A percentile compares a stretch with the other conserved stretches of the same genome.
Evolutionary conservation across 257 asterid genomes (phyloP).

Genomic region (Solanum tarapatanum): DNA sequence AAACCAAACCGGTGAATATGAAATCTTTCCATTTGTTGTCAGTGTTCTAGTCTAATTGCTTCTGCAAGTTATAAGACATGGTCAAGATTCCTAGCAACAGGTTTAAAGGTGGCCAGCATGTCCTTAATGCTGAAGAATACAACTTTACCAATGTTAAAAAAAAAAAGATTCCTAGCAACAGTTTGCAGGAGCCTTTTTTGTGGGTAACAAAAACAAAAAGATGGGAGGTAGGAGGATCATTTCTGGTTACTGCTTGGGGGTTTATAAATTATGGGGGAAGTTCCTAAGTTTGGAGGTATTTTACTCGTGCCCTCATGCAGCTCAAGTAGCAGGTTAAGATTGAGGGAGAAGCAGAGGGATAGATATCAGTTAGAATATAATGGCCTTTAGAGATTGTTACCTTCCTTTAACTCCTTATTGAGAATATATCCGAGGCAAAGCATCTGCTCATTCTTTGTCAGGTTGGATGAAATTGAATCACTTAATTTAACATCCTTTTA

Average conservation of each 20-base stretch:
- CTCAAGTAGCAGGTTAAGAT: background rate
- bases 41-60: background rate
- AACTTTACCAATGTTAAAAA: too few species aligned
- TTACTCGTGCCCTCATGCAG: background rate
- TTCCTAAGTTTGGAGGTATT: background rate
- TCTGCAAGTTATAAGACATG: background rate
- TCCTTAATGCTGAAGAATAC: too few species aligned
- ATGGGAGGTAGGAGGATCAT: background rate
- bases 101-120: too few species aligned
- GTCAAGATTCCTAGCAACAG: background rate
- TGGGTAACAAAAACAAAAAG: background rate
- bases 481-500: background rate
- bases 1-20: background rate
- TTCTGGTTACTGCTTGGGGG: background rate
- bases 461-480: background rate
- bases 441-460: background rate
- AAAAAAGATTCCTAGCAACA: background rate
- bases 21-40: background rate
- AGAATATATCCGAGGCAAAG: background rate
- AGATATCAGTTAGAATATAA: background rate
- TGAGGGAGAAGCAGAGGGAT: background rate
- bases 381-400: background rate
- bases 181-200: background rate
- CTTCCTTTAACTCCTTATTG: background rate
- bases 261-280: background rate